Conservation (phyloP, 805 yeast species). For the Alloascoidea africana region DNA sequence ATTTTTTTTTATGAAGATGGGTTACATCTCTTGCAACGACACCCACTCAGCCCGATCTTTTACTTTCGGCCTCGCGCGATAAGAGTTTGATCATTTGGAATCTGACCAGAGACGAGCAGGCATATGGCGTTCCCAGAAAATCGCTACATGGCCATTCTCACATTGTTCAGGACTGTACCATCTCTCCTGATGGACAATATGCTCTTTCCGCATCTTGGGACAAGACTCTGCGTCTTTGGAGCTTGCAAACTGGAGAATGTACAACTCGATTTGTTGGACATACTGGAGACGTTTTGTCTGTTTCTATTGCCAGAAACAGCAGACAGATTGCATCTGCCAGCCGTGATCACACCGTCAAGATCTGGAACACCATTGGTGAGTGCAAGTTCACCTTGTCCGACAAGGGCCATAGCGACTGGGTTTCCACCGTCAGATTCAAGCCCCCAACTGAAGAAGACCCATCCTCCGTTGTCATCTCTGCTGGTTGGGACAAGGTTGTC, state of each 20-base stretch:
- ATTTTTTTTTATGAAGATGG: too few relatives aligned
- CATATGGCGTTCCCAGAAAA: slow-evolving; percentile 96
- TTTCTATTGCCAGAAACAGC: slow-evolving; percentile 90
- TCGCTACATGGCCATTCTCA: slow-evolving; percentile 98
- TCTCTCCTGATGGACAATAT: slow-evolving; percentile 94
- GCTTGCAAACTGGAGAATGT: slow-evolving; percentile 84
- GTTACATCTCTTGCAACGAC: slow-evolving; percentile 98
- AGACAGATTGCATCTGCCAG: slow-evolving; percentile 98
- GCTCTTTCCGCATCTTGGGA: slow-evolving; percentile 99
- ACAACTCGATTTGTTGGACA: slow-evolving; percentile 95
- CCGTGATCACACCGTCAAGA: slow-evolving; percentile 97
- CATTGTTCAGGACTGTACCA: slow-evolving; percentile 95
- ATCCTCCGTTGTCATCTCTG: slow-evolving; percentile 73
- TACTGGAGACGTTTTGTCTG: slow-evolving; percentile 93
- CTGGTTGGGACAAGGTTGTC: slow-evolving; percentile 97
- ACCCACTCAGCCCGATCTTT: slow-evolving; percentile 93
- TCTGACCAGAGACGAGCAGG: slow-evolving; percentile 89
- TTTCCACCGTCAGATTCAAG: slow-evolving; percentile 93
- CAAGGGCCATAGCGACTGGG: slow-evolving; percentile 97
- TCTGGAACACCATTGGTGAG: slow-evolving; percentile 98
- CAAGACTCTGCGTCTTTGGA: slow-evolving; percentile 98
- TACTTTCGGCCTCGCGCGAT: slow-evolving; percentile 97
- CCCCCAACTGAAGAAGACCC: slow-evolving; percentile 45
- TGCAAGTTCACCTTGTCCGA: slow-evolving; percentile 74
- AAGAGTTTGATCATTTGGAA: slow-evolving; percentile 97